phyloP scores from a whole-genome alignment of 495 filamentous ascomycete genomes.

The Parathielavia appendiculata region DNA sequence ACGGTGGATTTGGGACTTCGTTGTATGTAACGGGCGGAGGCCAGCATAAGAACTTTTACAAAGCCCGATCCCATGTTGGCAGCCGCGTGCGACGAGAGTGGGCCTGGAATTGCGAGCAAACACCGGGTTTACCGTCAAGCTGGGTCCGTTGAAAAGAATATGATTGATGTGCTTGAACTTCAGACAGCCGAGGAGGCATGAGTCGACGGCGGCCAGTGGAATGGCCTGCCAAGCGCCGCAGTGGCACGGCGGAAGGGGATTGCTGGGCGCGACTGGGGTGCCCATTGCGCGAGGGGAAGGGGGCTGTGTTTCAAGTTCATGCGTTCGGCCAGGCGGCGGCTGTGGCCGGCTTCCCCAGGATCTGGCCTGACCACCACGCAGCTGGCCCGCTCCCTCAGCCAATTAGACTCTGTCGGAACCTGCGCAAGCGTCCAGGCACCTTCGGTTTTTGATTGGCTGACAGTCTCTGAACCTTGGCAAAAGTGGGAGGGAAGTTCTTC shows the following conservation, averaged over 20 bases:
- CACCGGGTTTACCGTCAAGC: conserved; percentile 11
- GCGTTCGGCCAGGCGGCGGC: conserved; percentile 20
- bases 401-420: conserved; percentile 19
- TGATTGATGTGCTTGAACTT: conserved; percentile 8
- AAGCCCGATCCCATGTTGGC: neutral
- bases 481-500: conserved; percentile 5
- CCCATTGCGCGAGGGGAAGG: conserved; percentile 17
- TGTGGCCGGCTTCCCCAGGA: conserved; percentile 26
- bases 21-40: neutral
- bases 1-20: neutral
- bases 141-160: neutral
- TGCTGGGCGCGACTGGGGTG: conserved; percentile 5
- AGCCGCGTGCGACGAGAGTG: neutral
- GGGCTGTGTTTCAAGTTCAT: conserved; percentile 26
- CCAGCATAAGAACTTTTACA: neutral
- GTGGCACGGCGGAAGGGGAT: conserved; percentile 9
- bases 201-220: conserved; percentile 6
- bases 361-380: conserved; percentile 19
- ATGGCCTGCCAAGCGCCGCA: conserved; percentile 8
- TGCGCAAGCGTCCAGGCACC: conserved; percentile 18
- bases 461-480: conserved; percentile 5
- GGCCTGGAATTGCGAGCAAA: neutral
- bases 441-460: conserved; percentile 19
- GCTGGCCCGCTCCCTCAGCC: conserved; percentile 10
- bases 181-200: neutral